Conservation (phyloP, 495 filamentous ascomycete species). For the Xylaria longipes region DNA sequence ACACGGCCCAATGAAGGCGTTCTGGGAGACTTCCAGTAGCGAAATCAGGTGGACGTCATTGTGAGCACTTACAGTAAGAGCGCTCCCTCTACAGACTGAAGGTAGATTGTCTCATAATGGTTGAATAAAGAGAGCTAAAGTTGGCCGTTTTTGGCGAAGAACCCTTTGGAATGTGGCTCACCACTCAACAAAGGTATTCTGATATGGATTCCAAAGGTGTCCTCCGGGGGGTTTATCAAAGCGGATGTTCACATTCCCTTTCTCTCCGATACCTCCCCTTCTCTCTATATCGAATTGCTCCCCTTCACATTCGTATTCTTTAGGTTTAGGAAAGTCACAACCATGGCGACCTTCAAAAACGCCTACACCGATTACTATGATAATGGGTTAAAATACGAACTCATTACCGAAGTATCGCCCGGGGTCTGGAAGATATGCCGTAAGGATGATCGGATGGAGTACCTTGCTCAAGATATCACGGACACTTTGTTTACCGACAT, state of each 20-base stretch:
- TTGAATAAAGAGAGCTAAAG: conserved; percentile 11
- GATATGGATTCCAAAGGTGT: conserved; percentile 9
- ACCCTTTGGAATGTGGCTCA: conserved; percentile 32
- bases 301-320: not conserved
- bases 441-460: conserved; percentile 31
- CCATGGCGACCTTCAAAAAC: conserved; percentile 16
- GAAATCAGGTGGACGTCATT: not conserved
- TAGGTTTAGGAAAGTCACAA: not conserved
- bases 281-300: not conserved
- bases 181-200: conserved; percentile 38
- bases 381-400: conserved; percentile 28
- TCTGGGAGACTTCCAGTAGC: not conserved
- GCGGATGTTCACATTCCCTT: not conserved
- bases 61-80: not conserved
- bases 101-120: conserved; percentile 13
- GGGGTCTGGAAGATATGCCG: conserved; percentile 34
- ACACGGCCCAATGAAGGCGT: not conserved
- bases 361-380: conserved; percentile 23
- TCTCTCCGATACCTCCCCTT: not conserved
- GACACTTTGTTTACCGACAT: conserved; percentile 22
- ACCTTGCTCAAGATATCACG: conserved; percentile 38
- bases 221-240: conserved; percentile 4
- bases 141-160: conserved; percentile 30
- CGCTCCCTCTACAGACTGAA: not conserved
- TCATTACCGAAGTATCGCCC: conserved; percentile 29